These are phyloP conservation scores for Phytophthora niederhauseri DNA, from an alignment of 352 stramenopile species.

Conservation along the genomic window DNA sequence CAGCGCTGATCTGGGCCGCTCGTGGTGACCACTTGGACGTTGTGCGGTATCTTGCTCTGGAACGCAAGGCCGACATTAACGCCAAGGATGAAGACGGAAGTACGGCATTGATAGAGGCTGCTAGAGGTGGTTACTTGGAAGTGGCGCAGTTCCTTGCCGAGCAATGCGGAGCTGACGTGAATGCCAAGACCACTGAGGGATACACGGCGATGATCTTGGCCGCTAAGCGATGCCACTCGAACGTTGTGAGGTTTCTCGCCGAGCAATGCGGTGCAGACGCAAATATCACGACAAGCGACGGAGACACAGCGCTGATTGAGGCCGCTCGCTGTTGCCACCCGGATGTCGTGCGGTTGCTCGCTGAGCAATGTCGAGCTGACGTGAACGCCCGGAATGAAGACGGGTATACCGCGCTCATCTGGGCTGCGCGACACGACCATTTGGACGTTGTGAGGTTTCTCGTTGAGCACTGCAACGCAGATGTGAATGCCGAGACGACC, in stretches of 20 bases:
- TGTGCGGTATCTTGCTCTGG: background rate
- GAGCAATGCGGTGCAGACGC: background rate
- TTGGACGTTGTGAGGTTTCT: no score
- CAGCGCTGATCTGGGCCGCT: background rate
- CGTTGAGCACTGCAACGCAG: no score
- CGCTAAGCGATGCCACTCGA: background rate
- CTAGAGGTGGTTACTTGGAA: background rate
- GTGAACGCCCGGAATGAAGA: background rate
- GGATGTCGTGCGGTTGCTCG: background rate
- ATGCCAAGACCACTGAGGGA: background rate
- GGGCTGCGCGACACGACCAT: no score
- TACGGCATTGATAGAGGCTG: background rate
- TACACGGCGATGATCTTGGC: background rate
- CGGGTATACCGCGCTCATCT: background rate
- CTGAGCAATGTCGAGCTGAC: no score
- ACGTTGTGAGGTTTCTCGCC: background rate
- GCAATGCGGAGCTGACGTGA: slow-evolving; percentile 1
- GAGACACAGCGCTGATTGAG: background rate
- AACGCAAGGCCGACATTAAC: background rate
- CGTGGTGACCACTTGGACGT: background rate
- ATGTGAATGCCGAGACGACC: no score
- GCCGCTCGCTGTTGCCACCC: background rate
- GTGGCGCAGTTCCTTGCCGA: background rate
- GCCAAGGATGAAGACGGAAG: background rate
- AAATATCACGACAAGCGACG: background rate